Base-by-base conservation (phyloP, 352 stramenopile species). In the Globisporangium irregulare region DNA sequence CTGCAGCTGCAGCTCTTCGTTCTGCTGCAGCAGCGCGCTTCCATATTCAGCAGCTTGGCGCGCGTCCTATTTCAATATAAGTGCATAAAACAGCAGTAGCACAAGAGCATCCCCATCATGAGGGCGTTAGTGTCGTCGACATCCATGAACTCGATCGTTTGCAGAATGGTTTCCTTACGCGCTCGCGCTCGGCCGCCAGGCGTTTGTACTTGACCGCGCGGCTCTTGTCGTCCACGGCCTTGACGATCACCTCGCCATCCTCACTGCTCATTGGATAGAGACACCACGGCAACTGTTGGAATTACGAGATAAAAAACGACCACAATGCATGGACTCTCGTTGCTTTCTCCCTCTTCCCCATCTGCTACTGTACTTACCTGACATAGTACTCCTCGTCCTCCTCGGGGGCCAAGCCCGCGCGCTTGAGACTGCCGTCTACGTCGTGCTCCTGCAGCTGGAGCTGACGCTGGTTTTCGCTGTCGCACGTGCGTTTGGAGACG, bases 1-100 rank as follows among this genome's bases (percentile, higher is more conserved):
- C 51, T 92, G 76, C 62, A 91, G 69, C 62, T 89, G 73, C 32
- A 94, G 70, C 71, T 94, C 83, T 41, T 94, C 86, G 62, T 96
- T 94, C 36, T 73, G 71, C 43, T 88, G 79, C n/a, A 96, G 66
- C 38, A 96, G 77, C 34, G 78, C 81, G 14, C 93, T 70, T 27
- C 88, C 88, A 68, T 94, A 94, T 69, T 92, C 84, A 6, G 84
- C 88, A 20, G 88, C 88, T 50, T 94, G 84, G 0, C 78, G 77
- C 36, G 90, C 67, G 46, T 96, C 88, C 88, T 96, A 43, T 34
- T 14, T 29, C 32, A 29, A 50, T 62, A 51, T 66, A 62, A 12
- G n/a, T 48, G 50, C 34, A 70, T n/a, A 9, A 5, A 6, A 38
- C 7, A 55, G 12, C 43, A 9, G 75, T 51, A 48, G 0, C 9